These are phyloP conservation scores for Penicillium corylophilum DNA, from an alignment of 2,329 filamentous ascomycete genomes.

Conservation along the genomic window DNA sequence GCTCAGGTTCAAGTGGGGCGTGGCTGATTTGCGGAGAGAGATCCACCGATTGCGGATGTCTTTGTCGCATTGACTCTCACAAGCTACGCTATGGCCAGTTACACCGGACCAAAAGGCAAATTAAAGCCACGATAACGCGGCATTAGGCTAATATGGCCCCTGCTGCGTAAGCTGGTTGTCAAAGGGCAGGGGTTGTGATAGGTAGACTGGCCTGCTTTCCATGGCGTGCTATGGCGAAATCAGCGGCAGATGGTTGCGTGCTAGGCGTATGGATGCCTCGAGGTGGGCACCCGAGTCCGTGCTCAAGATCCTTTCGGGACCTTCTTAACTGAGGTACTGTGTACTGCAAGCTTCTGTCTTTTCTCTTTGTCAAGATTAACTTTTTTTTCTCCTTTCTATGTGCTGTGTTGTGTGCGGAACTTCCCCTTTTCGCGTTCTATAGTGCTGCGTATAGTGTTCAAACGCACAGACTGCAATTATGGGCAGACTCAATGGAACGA, in stretches of 20 bases:
- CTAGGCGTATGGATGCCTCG: constrained; percentile 4
- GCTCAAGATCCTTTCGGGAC: not conserved
- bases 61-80: not conserved
- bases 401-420: too few species aligned
- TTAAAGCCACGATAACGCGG: not conserved
- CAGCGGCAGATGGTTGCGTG: constrained; percentile 18
- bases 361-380: not conserved
- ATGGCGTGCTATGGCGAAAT: constrained; percentile 28
- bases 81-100: not conserved
- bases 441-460: not conserved
- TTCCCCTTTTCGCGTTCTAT: not conserved
- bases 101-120: not conserved
- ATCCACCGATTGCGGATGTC: not conserved
- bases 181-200: not conserved
- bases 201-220: not conserved
- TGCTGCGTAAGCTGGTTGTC: not conserved
- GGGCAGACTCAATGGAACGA: constrained; percentile 18
- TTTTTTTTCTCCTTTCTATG: not conserved
- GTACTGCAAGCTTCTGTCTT: not conserved
- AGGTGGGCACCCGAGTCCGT: not conserved
- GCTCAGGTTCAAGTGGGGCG: not conserved
- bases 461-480: constrained; percentile 1
- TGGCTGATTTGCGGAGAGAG: constrained; percentile 8
- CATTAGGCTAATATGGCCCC: not conserved
- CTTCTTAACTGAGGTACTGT: not conserved